Evolutionary conservation across 2,329 filamentous ascomycete species (phyloP), one percentile per base, ranked within the genome.

Genomic region (Pochonia chlamydosporia): DNA sequence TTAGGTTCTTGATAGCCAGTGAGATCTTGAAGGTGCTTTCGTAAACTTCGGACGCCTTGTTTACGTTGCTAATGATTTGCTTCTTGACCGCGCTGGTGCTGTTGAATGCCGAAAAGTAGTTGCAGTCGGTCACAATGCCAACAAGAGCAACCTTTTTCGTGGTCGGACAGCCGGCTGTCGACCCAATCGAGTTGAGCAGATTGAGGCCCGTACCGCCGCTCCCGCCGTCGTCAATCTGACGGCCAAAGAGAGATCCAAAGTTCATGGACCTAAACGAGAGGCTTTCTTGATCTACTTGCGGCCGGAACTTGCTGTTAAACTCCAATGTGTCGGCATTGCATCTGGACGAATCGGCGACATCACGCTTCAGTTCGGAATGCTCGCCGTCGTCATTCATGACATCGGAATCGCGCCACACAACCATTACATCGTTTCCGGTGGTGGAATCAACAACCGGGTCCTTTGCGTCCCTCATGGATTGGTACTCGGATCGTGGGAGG

Each of bases 21-120:
- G 91, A 92, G 58, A 99, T 92, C 66, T 96, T 96, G 72, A 99
- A 97, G 7, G 87, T 87, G 56, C 76, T 81, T 65, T 99, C 93
- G 61, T 93, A 99, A 9, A 96, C 70, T 52, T 83, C 80, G 2
- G 92, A 96, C 1, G 93, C 93, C 39, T 82, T 75, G 68, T 95
- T 96, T 63, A 99, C 86, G 62, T 89, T 76, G 44, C 73, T 75
- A 57, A 99, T 90, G 52, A 99, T 78, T 62, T 93, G 93, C 52
- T 78, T 65, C 47, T 84, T 78, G 21, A 85, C 78, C 6, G 56
- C 63, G n/a, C 79, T 72, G 43, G 79, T 73, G 20, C 75, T 78
- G 52, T 83, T 78, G 63, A 96, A 95, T 3, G 75, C 74, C 2
- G 72, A 73, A 33, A 84, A 89, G 63, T 97, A 97, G 8, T 82